Evolutionary conservation across 2,329 filamentous ascomycete species (phyloP), one percentile per base, ranked within the genome.

Genomic region (Furcasterigmium furcatum): DNA sequence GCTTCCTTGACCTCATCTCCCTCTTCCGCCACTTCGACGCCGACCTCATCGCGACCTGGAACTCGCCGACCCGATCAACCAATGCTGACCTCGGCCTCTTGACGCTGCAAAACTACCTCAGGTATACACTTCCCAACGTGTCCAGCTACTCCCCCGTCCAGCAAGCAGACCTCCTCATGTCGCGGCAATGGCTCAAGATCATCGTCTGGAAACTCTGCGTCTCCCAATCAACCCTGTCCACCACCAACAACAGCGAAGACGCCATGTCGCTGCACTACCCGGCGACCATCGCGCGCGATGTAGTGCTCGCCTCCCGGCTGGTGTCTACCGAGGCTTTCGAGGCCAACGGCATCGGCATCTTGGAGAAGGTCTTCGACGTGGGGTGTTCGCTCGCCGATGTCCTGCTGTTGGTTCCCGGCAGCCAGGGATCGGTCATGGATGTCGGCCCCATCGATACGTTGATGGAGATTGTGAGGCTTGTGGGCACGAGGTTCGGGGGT

Each of bases 311-410:
- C 0, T 56, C 58, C 0, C 51, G 52, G 2, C 24, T 52, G 0
- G 44, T 65, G 2, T 55, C 62, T 0, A 47, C 50, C 0, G 47
- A 52, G 4, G 61, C 62, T 2, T 54, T 65, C 3, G 60, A 63
- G 10, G 62, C 62, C 0, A 65, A 65, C 22, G 61, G 62, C 0
- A 53, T 64, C 0, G 62, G 62, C 0, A 63, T 65, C 1, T n/a
- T 63, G 0, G 62, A 65, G 25, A 65, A 65, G 44, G 51, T 64
- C 0, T 64, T 65, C 22, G 62, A 65, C n/a, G 53, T 63, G 0
- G 60, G 58, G 1, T 64, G 60, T 27, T 63, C 59, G 1, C 22
- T 64, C 1, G 59, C 61, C 1, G 61, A 64, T 46, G 44, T 58
- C 4, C 36, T 58, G 2, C 32, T 45, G 9, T 25, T 46, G 32